Evolutionary conservation across 1,284 basidiomycete species (phyloP), one percentile per base, ranked within the genome.

Genomic region (Anthracocystis walkeri): DNA sequence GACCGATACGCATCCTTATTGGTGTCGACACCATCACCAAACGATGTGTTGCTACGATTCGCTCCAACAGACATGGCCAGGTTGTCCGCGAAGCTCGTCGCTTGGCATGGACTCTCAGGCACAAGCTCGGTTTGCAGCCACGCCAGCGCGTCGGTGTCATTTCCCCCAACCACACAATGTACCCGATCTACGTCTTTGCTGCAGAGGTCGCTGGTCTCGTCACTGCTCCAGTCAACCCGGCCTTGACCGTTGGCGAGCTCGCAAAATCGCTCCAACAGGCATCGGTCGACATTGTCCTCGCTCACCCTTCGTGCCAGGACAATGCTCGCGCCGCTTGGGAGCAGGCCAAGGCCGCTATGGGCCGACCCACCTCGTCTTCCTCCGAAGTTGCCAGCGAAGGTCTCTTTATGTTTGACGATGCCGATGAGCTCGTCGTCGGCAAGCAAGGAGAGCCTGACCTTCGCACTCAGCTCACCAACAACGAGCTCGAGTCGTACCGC

Each of bases 141-240:
- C 74, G 77, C 7, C 75, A 76, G 52, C 72, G 80, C 29, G 68
- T 84, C 8, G 82, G 78, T 29, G 70, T 84, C 55, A 74, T 84
- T 42, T 79, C 78, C 50, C 81, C 80, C n/a, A 84, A 84, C 65
- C 75, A 76, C 55, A 80, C 77, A 42, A 68, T 78, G 52, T 84
- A 82, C 57, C 79, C 79, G 25, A 59, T 71, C 44, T 62, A 62
- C 10, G 65, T 81, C 46, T 74, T 75, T 49, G 82, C 81, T 3
- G 80, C 75, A 41, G 67, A 79, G 38, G 59, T 65, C 6, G 75
- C 73, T 20, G 75, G 75, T 51, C 59, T 78, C 31, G 65, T 76
- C 42, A 67, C 74, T 10, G 78, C 77, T 40, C 79, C 82, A 14
- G 57, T 80, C 54, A 84, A 81, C 64, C 81, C 82, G 4, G 74